These are phyloP conservation scores for Golubevia pallescens DNA, from an alignment of 1,284 basidiomycete species.

Conservation along the genomic window DNA sequence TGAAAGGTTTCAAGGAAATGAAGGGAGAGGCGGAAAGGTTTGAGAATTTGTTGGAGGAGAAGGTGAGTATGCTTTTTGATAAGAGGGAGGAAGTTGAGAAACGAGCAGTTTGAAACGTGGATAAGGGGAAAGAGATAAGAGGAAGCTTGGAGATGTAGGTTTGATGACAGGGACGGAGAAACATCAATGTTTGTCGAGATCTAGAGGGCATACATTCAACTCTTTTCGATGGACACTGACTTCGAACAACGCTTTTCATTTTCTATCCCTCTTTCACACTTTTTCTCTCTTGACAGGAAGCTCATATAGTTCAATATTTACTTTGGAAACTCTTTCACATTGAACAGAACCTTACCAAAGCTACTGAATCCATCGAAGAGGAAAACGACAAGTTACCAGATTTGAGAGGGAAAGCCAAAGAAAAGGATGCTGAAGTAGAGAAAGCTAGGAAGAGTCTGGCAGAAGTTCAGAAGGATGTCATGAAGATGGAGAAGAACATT, in stretches of 20 bases:
- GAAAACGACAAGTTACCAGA: slow-evolving; percentile 34
- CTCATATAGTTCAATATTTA: slow-evolving; percentile 79
- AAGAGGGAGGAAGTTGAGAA: neutral
- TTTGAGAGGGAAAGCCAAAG: slow-evolving; percentile 30
- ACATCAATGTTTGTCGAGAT: neutral
- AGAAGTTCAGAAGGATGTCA: slow-evolving; percentile 74
- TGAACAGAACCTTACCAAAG: slow-evolving; percentile 16
- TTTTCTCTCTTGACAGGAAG: slow-evolving; percentile 69
- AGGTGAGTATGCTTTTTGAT: slow-evolving; percentile 67
- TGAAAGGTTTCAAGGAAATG: slow-evolving; percentile 96
- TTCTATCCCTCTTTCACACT: neutral
- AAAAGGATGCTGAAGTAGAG: slow-evolving; percentile 76
- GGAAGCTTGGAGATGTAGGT: neutral
- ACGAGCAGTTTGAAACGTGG: too few relatives aligned
- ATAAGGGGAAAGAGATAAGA: neutral
- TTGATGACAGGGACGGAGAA: slow-evolving; percentile 1
- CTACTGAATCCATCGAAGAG: slow-evolving; percentile 36
- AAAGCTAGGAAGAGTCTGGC: slow-evolving; percentile 79
- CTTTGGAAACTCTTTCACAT: slow-evolving; percentile 92
- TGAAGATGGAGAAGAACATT: slow-evolving; percentile 77
- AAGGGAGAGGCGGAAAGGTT: slow-evolving; percentile 91
- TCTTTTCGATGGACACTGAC: neutral
- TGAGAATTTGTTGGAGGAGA: slow-evolving; percentile 76
- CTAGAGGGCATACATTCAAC: too few relatives aligned
- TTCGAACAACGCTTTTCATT: neutral